Evolutionary conservation across 108 stramenopile genomes (phyloP).

Genomic region (Skeletonema costatum): DNA sequence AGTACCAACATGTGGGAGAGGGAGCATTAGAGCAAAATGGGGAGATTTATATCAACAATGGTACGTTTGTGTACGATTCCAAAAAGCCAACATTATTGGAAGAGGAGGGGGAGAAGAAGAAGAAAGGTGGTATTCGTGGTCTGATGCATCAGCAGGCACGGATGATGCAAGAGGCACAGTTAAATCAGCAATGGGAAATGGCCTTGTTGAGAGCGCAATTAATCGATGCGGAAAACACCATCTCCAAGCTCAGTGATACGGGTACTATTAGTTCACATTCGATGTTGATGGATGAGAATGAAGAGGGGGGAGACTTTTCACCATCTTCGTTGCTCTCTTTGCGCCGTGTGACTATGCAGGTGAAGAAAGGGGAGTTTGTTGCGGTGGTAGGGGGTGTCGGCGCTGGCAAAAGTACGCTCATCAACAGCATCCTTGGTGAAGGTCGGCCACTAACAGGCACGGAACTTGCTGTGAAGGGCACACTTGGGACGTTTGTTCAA

Average conservation of each 20-base stretch:
- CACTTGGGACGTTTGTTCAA: conserved; percentile 79
- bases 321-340: conserved; percentile 56
- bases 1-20: conserved; percentile 55
- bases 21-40: conserved; percentile 53
- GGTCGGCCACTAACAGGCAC: conserved; percentile 57
- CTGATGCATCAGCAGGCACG: conserved; percentile 29
- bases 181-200: conserved; percentile 44
- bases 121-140: conserved; percentile 14
- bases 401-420: conserved; percentile 87
- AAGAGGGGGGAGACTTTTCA: conserved; percentile 23
- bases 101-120: conserved; percentile 7
- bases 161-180: conserved; percentile 29
- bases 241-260: conserved; percentile 42
- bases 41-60: conserved; percentile 53
- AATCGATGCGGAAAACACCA: conserved; percentile 65
- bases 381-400: conserved; percentile 94
- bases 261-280: conserved; percentile 12
- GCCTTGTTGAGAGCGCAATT: conserved; percentile 70
- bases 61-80: conserved; percentile 63
- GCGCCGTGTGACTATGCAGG: conserved; percentile 62
- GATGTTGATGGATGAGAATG: neutral
- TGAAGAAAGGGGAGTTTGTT: conserved; percentile 74
- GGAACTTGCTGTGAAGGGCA: conserved; percentile 58
- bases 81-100: conserved; percentile 39
- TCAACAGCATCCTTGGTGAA: conserved; percentile 94